These are phyloP conservation scores for Dendrobium chrysotoxum DNA, from an alignment of 106 monocot species.

Conservation along the genomic window DNA sequence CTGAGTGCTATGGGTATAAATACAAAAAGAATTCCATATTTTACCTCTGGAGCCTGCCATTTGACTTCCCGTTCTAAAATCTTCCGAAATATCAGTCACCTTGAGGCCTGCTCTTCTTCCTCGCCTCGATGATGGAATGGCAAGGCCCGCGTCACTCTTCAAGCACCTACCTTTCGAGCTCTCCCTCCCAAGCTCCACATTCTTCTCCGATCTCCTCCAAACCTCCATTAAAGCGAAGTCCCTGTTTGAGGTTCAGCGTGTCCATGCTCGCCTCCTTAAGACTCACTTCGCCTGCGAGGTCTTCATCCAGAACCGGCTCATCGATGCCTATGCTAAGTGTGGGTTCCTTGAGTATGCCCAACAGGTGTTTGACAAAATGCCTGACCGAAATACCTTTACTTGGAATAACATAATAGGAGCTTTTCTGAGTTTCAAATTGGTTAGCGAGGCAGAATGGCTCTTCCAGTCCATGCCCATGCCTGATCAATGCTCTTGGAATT, in stretches of 20 bases:
- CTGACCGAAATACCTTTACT: slow-evolving; percentile 41
- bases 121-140: slow-evolving; percentile 28
- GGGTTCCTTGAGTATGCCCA: slow-evolving; percentile 26
- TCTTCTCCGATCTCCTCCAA: slow-evolving; percentile 49
- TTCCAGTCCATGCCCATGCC: slow-evolving; percentile 42
- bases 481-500: slow-evolving; percentile 80
- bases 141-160: neutral
- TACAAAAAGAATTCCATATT: no score
- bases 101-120: neutral
- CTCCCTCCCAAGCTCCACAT: slow-evolving; percentile 25
- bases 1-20: no score
- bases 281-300: slow-evolving; percentile 43
- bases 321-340: slow-evolving; percentile 54
- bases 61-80: no score
- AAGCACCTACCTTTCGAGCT: slow-evolving; percentile 8
- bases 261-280: slow-evolving; percentile 54
- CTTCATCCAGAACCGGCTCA: slow-evolving; percentile 71
- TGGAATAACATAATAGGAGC: slow-evolving; percentile 51
- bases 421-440: slow-evolving; percentile 15
- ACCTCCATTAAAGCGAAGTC: slow-evolving; percentile 37
- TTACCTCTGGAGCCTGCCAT: no score
- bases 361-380: slow-evolving; percentile 50
- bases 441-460: slow-evolving; percentile 24
- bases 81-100: no score
- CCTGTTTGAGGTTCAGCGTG: slow-evolving; percentile 14